Base-by-base conservation (phyloP, 1,284 basidiomycete genomes). In the Microbotryum intermedium region DNA sequence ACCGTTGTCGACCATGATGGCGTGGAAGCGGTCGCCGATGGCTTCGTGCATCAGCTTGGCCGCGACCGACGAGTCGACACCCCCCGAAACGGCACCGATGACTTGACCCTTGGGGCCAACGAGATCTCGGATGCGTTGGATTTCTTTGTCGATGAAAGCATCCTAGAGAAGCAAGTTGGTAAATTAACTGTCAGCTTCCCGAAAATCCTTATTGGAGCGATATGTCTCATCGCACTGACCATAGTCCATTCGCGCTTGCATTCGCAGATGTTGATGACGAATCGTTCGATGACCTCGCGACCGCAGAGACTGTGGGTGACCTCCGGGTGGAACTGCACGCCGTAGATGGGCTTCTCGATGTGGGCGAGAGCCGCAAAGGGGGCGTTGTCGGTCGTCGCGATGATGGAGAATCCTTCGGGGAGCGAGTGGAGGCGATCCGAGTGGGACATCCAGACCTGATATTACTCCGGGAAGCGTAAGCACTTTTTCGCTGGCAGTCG, bases 1-100 rank as follows among this genome's bases (percentile, higher is more conserved):
- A 68, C 95, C 95, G 73, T 98, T 98, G 78, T 98, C 95, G 55
- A 98, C 95, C 92, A 98, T 95, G 77, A 98, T 95, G 13, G 94
- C 95, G 74, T 97, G 95, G 82, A 99, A 99, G 64, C 91, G 82
- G 75, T 97, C 91, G 43, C 95, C 95, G 69, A 99, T 98, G 23
- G 95, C 95, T 78, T 97, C 93, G 72, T 98, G 92, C 95, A 99
- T 99, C 61, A 98, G 82, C 77, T 97, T 97, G 51, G 95, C 95
- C 11, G 95, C 95, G 23, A 99, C 95, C 0, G 90, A 91, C 68
- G 91, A 95, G 76, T 98, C 95, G 53, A 99, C 95, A 66, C 95
- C 95, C 55, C 95, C 95, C 64, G 88, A 91, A 53, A 98, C 93
- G 44, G 95, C 95, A 63, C 95, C 95, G 62, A 99, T 94, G 53